phyloP scores from a whole-genome alignment of 2,329 filamentous ascomycete genomes.

The Gaeumannomyces tritici region DNA sequence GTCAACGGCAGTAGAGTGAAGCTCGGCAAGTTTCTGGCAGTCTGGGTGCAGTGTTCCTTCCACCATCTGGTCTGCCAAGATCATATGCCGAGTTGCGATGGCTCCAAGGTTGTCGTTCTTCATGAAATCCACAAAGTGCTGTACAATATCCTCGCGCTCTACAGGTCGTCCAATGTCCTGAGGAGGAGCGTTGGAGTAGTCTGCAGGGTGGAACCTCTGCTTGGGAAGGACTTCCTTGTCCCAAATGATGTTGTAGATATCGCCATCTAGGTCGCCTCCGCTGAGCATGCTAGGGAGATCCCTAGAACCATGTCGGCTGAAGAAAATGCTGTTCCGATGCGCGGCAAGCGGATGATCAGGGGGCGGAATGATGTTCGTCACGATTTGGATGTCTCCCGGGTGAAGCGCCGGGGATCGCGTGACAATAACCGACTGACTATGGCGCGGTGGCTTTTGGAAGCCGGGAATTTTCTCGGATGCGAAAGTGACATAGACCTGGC shows the following conservation, averaged over 20 bases:
- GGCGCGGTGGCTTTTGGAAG: constrained; percentile 8
- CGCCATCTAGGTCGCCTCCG: constrained; percentile 77
- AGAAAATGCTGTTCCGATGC: constrained; percentile 67
- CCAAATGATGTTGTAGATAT: constrained; percentile 73
- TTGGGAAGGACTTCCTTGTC: constrained; percentile 42
- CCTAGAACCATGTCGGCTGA: constrained; percentile 59
- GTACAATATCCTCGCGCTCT: constrained; percentile 54
- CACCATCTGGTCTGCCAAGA: constrained; percentile 48
- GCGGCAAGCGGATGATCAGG: constrained; percentile 46
- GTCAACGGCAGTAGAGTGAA: constrained; percentile 65
- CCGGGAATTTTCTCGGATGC: constrained; percentile 11
- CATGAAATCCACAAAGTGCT: constrained; percentile 78
- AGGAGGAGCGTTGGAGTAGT: constrained; percentile 54
- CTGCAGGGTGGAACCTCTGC: constrained; percentile 45
- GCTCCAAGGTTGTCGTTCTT: constrained; percentile 54
- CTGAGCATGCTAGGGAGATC: constrained; percentile 72
- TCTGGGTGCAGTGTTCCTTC: constrained; percentile 40
- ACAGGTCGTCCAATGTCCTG: constrained; percentile 53
- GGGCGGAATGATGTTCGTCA: constrained; percentile 51
- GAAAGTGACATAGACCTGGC: constrained; percentile 55
- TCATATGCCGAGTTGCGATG: constrained; percentile 55
- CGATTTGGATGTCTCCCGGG: constrained; percentile 69
- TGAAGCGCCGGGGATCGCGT: constrained; percentile 76
- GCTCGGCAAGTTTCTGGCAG: constrained; percentile 46
- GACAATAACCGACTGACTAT: constrained; percentile 44